phyloP scores from a whole-genome alignment of 495 filamentous ascomycete genomes.

The Parathielavia appendiculata region DNA sequence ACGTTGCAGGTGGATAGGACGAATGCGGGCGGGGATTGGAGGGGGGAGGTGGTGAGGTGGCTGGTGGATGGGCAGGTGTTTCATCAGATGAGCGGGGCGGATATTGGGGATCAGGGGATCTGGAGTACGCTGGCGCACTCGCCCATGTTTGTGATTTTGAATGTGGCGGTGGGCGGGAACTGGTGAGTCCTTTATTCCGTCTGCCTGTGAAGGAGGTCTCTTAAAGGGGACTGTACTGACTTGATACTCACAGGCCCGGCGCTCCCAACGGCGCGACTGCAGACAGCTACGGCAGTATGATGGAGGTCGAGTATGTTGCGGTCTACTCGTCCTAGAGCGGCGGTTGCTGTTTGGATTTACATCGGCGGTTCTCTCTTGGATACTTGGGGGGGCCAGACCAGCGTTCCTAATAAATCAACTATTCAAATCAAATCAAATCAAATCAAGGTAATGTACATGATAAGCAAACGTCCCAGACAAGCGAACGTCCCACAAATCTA shows the following conservation, averaged over 20 bases:
- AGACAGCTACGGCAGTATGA: slow-evolving; percentile 46
- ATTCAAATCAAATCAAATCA: too few species aligned
- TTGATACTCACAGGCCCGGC: slow-evolving; percentile 24
- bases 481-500: too few species aligned
- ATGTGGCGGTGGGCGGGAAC: slow-evolving; percentile 48
- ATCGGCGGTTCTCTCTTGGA: not conserved
- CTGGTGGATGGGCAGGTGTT: slow-evolving; percentile 40
- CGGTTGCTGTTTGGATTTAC: not conserved
- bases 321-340: slow-evolving; percentile 28
- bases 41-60: slow-evolving; percentile 43
- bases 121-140: slow-evolving; percentile 46
- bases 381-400: too few species aligned
- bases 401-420: too few species aligned
- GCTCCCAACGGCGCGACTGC: slow-evolving; percentile 31
- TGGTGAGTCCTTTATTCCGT: slow-evolving; percentile 33
- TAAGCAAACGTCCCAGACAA: too few species aligned
- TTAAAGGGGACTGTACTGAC: not conserved
- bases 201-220: not conserved
- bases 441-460: too few species aligned
- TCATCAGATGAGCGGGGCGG: slow-evolving; percentile 35
- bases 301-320: slow-evolving; percentile 47
- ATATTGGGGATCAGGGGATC: slow-evolving; percentile 39
- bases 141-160: slow-evolving; percentile 45
- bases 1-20: slow-evolving; percentile 42
- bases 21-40: slow-evolving; percentile 33